Percentiles rank a stretch among this genome's conserved stretches.
Conservation (phyloP, 768 basidiomycete species). For the Mrakia blollopis region DNA sequence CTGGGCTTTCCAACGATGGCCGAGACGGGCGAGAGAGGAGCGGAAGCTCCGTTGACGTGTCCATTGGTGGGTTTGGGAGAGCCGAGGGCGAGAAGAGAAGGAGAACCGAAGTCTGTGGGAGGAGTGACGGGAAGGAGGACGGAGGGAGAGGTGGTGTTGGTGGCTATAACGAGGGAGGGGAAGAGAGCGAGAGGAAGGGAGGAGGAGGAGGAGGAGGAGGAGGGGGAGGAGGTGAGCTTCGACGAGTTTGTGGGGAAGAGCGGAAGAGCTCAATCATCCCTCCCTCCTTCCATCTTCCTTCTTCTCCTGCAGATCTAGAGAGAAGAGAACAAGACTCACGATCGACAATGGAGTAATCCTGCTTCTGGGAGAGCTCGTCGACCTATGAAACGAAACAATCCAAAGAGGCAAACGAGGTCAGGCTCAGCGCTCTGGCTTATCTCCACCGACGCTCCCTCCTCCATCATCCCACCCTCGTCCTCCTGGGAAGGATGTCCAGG, state of each 20-base stretch:
- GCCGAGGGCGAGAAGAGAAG: slow-evolving; percentile 18
- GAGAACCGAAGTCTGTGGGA: neutral
- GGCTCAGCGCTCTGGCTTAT: slow-evolving; percentile 11
- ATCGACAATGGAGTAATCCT: slow-evolving; percentile 11
- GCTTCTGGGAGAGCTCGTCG: slow-evolving; percentile 19
- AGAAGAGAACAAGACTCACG: neutral
- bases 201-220: neutral
- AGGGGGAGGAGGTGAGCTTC: no score
- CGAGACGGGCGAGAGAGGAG: slow-evolving; percentile 30
- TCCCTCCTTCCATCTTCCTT: neutral
- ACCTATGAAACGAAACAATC: slow-evolving; percentile 23
- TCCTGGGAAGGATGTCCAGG: neutral
- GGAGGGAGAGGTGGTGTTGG: slow-evolving; percentile 25
- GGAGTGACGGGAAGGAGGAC: slow-evolving; percentile 25
- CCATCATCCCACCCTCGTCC: slow-evolving; percentile 16
- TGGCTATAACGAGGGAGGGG: neutral
- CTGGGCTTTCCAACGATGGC: slow-evolving; percentile 31
- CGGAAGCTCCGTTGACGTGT: neutral
- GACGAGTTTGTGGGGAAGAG: neutral
- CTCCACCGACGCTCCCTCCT: slow-evolving; percentile 15
- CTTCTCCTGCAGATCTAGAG: neutral
- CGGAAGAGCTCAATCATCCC: neutral
- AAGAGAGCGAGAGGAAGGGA: neutral
- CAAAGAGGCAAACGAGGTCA: slow-evolving; percentile 19
- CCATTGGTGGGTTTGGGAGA: slow-evolving; percentile 1